These are phyloP conservation scores for Cyamopsis tetragonoloba DNA, from an alignment of 306 rosid genomes.

Conservation along the genomic window DNA sequence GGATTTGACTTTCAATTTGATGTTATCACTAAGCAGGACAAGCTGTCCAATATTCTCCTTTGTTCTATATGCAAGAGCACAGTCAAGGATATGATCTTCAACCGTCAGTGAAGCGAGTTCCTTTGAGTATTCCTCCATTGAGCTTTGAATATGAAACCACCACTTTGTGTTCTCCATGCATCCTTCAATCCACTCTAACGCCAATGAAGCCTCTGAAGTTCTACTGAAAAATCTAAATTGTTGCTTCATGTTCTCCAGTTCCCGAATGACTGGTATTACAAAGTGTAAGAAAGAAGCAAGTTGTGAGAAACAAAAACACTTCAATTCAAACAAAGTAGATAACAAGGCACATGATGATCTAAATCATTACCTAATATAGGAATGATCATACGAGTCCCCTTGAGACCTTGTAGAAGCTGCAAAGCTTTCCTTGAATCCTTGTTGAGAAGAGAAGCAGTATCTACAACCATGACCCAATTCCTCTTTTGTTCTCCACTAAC, in stretches of 20 bases:
- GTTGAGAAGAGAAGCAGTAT: constrained; percentile 65
- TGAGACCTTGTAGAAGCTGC: constrained; percentile 79
- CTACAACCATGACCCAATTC: constrained; percentile 75
- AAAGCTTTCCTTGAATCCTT: constrained; percentile 78
- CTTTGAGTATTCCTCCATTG: constrained; percentile 46
- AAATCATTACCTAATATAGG: constrained; percentile 65
- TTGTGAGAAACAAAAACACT: background rate
- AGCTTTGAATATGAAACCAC: constrained; percentile 88
- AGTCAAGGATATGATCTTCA: constrained; percentile 71
- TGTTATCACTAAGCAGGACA: constrained; percentile 64
- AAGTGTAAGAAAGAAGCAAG: constrained; percentile 8
- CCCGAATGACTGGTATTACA: constrained; percentile 52
- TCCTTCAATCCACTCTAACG: constrained; percentile 74
- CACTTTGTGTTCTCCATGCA: constrained; percentile 53
- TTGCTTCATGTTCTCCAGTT: constrained; percentile 55
- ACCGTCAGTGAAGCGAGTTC: constrained; percentile 53
- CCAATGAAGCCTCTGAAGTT: constrained; percentile 54
- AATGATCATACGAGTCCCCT: constrained; percentile 64
- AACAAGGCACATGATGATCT: background rate
- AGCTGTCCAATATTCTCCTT: constrained; percentile 42
- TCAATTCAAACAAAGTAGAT: background rate
- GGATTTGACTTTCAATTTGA: constrained; percentile 69
- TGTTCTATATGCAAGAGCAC: constrained; percentile 50
- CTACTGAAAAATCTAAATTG: constrained; percentile 51
- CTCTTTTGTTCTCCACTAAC: constrained; percentile 33